Base-by-base conservation (phyloP, 441 rosid genomes). In the Jatropha multifida region DNA sequence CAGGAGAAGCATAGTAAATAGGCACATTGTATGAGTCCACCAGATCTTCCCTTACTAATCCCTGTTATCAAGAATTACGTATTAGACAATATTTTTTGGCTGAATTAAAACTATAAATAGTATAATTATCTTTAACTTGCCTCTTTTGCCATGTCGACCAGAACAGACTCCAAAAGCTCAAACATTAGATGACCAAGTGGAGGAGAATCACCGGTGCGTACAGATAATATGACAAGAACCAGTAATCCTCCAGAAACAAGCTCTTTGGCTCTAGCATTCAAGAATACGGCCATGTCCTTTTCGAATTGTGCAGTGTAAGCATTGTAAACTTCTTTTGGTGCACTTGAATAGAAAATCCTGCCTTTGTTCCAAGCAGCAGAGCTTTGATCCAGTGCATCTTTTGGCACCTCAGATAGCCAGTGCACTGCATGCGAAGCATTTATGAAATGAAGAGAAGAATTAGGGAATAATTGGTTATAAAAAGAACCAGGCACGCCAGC, bases 11-110 rank as follows among this genome's bases (percentile, higher is more conserved):
- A 70, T 0, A n/a, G 20, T 11, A 37, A 73, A 80, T 5, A 80
- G 84, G 84, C 71, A 83, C 42, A 63, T 83, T 85, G 71, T 83
- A 85, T 13, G 77, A 65, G 64, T 83, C 82, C 55, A 85, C 78
- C 40, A 75, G 56, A 27, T 71, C 79, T 78, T 85, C 82, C 40
- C 63, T 59, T 42, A 81, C 7, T 48, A 72, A 9, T 55, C 84
- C 88, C 85, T 82, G 77, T 10, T 54, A 32, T 4, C 14, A 68
- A 49, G 37, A 7, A 2, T 26, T 4, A 26, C 15, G 9, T 26
- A 23, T 49, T 51, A 20, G 10, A 18, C 60, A 9, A 18, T 55
- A 2, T 26, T 8, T 14, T 17, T 48, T 65, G 0, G 20, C 8
- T 5, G 8, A 20, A 23, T 64, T 14, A 14, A 18, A 64, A 15